A percentile compares a stretch with the other conserved stretches of the same genome.
These are phyloP conservation scores for Blastomyces parvus DNA, from an alignment of 2,329 filamentous ascomycete genomes.

Conservation along the genomic window DNA sequence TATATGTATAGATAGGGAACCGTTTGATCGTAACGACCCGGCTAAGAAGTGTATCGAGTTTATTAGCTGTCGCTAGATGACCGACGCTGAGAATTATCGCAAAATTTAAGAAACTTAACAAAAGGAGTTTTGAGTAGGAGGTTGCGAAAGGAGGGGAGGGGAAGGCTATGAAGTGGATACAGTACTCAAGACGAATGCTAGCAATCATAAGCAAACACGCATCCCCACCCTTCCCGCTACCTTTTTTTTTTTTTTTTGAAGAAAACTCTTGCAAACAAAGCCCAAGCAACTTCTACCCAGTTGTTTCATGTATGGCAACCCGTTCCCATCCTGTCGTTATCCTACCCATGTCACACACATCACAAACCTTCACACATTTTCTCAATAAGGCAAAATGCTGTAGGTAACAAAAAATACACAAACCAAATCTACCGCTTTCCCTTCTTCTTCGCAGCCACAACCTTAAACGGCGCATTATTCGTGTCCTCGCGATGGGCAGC, in stretches of 20 bases:
- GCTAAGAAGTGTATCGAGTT: background rate
- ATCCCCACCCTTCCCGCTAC: no score
- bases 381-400: background rate
- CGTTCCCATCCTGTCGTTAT: background rate
- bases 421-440: constrained; percentile 52
- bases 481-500: constrained; percentile 41
- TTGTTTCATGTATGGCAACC: background rate
- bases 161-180: background rate
- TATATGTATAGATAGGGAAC: background rate
- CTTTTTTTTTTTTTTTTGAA: no score
- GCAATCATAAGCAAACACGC: no score
- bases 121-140: background rate
- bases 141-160: no score
- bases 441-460: constrained; percentile 89
- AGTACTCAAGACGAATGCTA: background rate
- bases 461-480: constrained; percentile 62
- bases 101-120: background rate
- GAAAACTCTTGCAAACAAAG: background rate
- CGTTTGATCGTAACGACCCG: no score
- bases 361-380: background rate
- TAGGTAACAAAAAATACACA: background rate
- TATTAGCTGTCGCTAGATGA: background rate
- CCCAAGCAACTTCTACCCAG: background rate
- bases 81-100: background rate
- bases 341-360: background rate